Percentiles rank a stretch among this genome's conserved stretches.
phyloP scores from a whole-genome alignment of 1,284 basidiomycete genomes.

The Cutaneotrichosporon dermatis region DNA sequence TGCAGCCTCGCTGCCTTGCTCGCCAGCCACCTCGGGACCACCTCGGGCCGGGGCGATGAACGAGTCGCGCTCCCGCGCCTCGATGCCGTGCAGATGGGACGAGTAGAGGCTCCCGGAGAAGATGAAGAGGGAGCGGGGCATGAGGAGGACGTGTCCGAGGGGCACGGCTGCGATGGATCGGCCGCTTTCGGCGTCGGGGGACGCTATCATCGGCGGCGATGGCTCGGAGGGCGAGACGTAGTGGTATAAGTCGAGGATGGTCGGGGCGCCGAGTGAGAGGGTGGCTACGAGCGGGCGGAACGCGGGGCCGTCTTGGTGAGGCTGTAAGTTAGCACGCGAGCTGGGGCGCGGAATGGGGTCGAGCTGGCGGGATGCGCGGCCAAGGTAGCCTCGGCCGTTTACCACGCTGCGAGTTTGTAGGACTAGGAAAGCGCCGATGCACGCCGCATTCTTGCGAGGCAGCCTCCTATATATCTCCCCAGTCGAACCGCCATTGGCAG shows the following conservation, averaged over 20 bases:
- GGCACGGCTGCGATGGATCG: slow-evolving; percentile 62
- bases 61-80: slow-evolving; percentile 42
- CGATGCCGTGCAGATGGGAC: slow-evolving; percentile 69
- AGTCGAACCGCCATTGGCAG: no score
- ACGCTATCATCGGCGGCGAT: slow-evolving; percentile 42
- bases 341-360: background rate
- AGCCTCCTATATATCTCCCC: no score
- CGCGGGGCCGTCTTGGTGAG: slow-evolving; percentile 86
- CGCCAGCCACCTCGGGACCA: background rate
- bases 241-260: slow-evolving; percentile 77
- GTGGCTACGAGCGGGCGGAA: slow-evolving; percentile 87
- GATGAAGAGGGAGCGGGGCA: slow-evolving; percentile 74
- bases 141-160: slow-evolving; percentile 67
- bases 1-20: background rate
- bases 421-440: no score
- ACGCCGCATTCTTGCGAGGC: no score
- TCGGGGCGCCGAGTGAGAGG: slow-evolving; percentile 76
- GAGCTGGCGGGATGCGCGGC: background rate
- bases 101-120: slow-evolving; percentile 66
- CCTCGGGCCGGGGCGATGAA: background rate
- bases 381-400: no score
- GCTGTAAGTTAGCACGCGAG: slow-evolving; percentile 53
- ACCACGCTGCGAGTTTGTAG: no score
- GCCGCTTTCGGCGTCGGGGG: slow-evolving; percentile 13
- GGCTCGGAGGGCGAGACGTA: slow-evolving; percentile 52